phyloP scores from a whole-genome alignment of 306 rosid species.

The Casuarina glauca region DNA sequence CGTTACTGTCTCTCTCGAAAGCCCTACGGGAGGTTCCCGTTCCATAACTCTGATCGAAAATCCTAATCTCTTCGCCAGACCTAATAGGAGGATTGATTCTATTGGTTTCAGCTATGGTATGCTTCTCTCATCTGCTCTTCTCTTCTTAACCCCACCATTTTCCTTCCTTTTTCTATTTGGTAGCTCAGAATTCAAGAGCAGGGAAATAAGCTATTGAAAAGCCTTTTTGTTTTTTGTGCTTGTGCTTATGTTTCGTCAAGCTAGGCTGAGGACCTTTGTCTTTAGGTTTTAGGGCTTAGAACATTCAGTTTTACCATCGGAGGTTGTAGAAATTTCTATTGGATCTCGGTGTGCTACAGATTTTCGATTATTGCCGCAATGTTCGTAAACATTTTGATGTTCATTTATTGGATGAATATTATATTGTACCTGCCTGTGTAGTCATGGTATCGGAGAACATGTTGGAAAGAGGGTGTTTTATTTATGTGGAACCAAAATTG shows the following conservation, averaged over 20 bases:
- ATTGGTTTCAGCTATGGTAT: neutral
- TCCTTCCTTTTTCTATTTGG: neutral
- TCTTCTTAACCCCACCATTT: neutral
- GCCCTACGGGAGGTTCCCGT: neutral
- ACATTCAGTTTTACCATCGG: neutral
- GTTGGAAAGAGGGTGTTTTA: too few species aligned
- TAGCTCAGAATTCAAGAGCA: neutral
- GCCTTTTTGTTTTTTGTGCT: neutral
- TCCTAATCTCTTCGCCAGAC: neutral
- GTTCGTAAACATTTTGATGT: neutral
- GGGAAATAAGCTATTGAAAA: neutral
- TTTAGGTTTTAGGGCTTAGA: neutral
- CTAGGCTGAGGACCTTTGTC: neutral
- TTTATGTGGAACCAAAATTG: too few species aligned
- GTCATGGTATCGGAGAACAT: too few species aligned
- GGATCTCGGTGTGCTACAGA: neutral
- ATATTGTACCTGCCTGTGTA: neutral
- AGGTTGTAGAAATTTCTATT: neutral
- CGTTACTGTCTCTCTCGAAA: neutral
- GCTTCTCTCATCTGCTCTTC: neutral
- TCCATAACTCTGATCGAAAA: neutral
- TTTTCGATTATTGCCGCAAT: neutral
- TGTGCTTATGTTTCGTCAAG: neutral
- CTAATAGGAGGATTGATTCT: neutral
- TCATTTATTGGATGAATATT: neutral